Evolutionary conservation across 129 eudicot genomes (phyloP).

Genomic region (Pulicaria dysenterica): DNA sequence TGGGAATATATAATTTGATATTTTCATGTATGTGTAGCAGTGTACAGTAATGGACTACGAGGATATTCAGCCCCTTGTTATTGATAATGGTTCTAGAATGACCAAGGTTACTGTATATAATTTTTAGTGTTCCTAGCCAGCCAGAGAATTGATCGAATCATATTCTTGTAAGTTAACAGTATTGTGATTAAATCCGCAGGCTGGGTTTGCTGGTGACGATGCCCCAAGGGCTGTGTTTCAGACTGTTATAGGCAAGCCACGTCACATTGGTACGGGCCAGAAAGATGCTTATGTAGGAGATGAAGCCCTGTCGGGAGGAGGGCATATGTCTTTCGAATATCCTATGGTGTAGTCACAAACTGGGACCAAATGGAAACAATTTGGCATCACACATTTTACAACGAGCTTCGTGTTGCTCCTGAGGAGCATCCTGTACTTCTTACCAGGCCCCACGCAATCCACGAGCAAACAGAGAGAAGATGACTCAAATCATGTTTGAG

Average conservation of each 20-base stretch:
- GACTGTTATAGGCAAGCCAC: constrained; percentile 9
- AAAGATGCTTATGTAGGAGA: constrained; percentile 16
- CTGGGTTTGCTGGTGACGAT: too few relatives aligned
- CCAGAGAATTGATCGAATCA: too few relatives aligned
- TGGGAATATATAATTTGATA: too few relatives aligned
- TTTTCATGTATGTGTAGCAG: too few relatives aligned
- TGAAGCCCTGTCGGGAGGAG: constrained; percentile 7
- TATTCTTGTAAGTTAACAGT: too few relatives aligned
- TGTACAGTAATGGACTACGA: too few relatives aligned
- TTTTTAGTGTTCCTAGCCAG: too few relatives aligned
- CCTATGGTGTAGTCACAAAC: constrained; percentile 9
- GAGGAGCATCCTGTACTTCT: constrained; percentile 20
- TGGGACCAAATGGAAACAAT: constrained; percentile 19
- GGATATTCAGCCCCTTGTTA: too few relatives aligned
- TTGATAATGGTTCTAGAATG: too few relatives aligned
- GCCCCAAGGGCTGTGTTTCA: constrained; percentile 11
- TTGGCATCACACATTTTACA: constrained; percentile 21
- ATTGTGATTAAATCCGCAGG: too few relatives aligned
- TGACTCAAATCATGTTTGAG: constrained; percentile 20
- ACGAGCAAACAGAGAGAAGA: background rate
- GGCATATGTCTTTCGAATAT: background rate
- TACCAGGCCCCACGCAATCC: constrained; percentile 18
- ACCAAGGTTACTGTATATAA: too few relatives aligned
- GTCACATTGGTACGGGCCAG: constrained; percentile 18
- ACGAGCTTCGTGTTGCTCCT: constrained; percentile 22